Base-by-base conservation (phyloP, 2,329 filamentous ascomycete species). In the Cercospora sp. region DNA sequence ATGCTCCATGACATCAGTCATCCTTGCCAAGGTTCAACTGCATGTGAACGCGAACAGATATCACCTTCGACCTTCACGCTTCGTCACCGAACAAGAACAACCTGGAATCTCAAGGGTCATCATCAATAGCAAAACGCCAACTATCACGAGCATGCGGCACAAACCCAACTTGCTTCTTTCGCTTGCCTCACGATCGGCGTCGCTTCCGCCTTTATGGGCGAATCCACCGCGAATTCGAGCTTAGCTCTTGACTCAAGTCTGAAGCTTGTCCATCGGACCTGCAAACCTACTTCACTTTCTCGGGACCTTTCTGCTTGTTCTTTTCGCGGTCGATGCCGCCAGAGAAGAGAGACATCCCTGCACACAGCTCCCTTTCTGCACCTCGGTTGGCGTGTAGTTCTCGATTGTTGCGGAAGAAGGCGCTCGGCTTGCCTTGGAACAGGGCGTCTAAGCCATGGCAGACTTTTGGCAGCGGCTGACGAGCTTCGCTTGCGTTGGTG, bases 221-320 rank as follows among this genome's bases (percentile, higher is more conserved):
- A 37, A 37, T 59, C 55, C 55, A 59, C 16, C 24, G n/a, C 26
- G 16, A 28, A 32, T n/a, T 28, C 26, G 53, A 28, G 16, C 53
- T 18, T n/a, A 30, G 53, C 53, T 34, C 53, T 30, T 58, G 53
- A 58, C 53, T 58, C 53, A 58, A 58, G 53, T 34, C 26, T 12
- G 26, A 32, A 58, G 53, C 53, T 58, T 32, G 30, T 58, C 26
- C 53, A 28, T 34, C 53, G 26, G 53, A 30, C 30, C 30, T n/a
- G 5, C 26, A 12, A 58, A 58, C 53, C 53, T 58, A 30, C 53
- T 30, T 58, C 37, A 8, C 37, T 40, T 7, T 40, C 6, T 40
- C 37, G 37, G 37, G 18, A 24, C 45, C 5, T 13, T 30, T 59
- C 55, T 37, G 55, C n/a, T 24, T 32, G 28, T 32, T 37, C 28